A percentile compares a stretch with the other conserved stretches of the same genome.
These are phyloP conservation scores for Metschnikowia reukaufii DNA, from an alignment of 805 yeast species.

Conservation along the genomic window DNA sequence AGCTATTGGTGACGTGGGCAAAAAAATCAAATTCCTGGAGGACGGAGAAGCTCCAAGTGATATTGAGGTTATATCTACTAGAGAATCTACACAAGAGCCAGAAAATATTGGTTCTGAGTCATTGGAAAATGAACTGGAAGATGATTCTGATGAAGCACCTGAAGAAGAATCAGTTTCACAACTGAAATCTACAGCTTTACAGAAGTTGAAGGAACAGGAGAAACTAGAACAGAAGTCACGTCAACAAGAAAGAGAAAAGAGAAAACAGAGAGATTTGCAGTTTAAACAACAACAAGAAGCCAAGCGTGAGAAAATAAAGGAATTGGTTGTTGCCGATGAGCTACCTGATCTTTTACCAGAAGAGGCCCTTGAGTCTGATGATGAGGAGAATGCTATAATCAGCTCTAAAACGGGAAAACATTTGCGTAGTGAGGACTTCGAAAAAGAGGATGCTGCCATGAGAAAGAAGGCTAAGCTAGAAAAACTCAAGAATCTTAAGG, in stretches of 20 bases:
- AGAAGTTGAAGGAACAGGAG: conserved; percentile 26
- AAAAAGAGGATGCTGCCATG: conserved; percentile 28
- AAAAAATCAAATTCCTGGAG: conserved; percentile 35
- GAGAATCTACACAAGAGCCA: conserved; percentile 14
- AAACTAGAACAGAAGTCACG: conserved; percentile 26
- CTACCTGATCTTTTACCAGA: conserved; percentile 46
- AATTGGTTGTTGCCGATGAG: conserved; percentile 20
- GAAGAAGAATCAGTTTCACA: conserved; percentile 41
- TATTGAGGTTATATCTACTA: conserved; percentile 14
- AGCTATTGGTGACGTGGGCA: conserved; percentile 19
- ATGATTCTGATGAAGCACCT: conserved; percentile 40
- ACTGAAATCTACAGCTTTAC: conserved; percentile 28
- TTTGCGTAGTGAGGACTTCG: conserved; percentile 33
- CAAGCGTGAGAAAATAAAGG: conserved; percentile 22
- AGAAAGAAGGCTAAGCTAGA: conserved; percentile 34
- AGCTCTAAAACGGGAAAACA: conserved; percentile 27
- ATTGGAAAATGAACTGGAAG: conserved; percentile 12
- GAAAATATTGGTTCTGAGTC: conserved; percentile 1
- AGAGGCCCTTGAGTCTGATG: conserved; percentile 32
- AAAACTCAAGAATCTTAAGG: conserved; percentile 30
- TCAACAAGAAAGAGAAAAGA: conserved; percentile 32
- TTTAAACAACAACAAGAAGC: conserved; percentile 37
- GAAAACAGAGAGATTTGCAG: conserved; percentile 35
- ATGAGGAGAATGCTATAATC: conserved; percentile 13
- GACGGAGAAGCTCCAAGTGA: conserved; percentile 24